Evolutionary conservation across 2,329 filamentous ascomycete species (phyloP).

Genomic region (Penicillium sp.): DNA sequence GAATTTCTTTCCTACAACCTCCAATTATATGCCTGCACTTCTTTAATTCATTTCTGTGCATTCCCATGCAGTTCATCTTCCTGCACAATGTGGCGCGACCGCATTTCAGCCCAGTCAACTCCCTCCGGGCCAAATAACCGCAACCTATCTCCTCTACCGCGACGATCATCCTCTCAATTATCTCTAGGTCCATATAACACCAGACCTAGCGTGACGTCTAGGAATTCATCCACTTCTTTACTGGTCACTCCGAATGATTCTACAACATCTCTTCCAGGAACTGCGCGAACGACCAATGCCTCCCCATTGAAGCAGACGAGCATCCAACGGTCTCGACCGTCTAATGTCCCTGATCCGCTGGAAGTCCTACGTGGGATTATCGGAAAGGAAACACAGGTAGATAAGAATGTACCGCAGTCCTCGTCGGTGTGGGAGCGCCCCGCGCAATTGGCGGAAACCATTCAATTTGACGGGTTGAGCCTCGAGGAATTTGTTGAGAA

Average conservation of each 20-base stretch:
- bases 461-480: slow-evolving; percentile 75
- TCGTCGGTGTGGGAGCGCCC: slow-evolving; percentile 33
- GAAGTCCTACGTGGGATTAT: slow-evolving; percentile 63
- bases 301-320: slow-evolving; percentile 60
- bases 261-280: slow-evolving; percentile 67
- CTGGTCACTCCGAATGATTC: slow-evolving; percentile 69
- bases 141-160: slow-evolving; percentile 66
- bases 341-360: slow-evolving; percentile 64
- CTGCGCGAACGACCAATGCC: slow-evolving; percentile 63
- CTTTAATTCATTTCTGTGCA: not conserved
- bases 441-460: slow-evolving; percentile 55
- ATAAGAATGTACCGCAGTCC: slow-evolving; percentile 10
- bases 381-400: slow-evolving; percentile 35
- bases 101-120: slow-evolving; percentile 69
- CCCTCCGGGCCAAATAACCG: slow-evolving; percentile 58
- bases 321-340: slow-evolving; percentile 47
- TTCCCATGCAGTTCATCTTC: slow-evolving; percentile 7
- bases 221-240: slow-evolving; percentile 76
- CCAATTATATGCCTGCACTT: not conserved
- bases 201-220: slow-evolving; percentile 63
- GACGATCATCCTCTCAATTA: slow-evolving; percentile 64
- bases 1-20: too few relatives aligned
- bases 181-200: slow-evolving; percentile 66
- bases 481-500: slow-evolving; percentile 64
- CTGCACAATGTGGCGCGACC: slow-evolving; percentile 78